A percentile compares a stretch with the other conserved stretches of the same genome.
Conservation (phyloP, 1,284 basidiomycete species). For the Tranzscheliella williamsii region DNA sequence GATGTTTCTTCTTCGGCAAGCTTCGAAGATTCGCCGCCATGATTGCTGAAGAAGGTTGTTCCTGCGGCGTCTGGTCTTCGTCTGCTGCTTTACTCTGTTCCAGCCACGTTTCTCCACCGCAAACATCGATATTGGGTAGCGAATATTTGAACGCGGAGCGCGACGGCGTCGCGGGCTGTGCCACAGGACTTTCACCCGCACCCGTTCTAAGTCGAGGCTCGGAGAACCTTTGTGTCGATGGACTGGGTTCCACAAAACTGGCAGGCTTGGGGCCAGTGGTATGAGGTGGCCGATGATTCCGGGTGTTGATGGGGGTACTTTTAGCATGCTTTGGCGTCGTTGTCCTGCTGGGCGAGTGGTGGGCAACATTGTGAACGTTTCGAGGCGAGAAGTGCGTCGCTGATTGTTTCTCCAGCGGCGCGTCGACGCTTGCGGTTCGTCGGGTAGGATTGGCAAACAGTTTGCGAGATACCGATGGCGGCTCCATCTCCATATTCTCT, state of each 20-base stretch:
- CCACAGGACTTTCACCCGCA: not conserved
- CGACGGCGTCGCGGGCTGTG: not conserved
- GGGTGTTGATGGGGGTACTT: conserved; percentile 16
- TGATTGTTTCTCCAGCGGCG: not conserved
- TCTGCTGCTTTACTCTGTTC: too few species aligned
- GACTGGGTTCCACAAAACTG: conserved; percentile 21
- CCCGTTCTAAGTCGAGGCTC: conserved; percentile 2
- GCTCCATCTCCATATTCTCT: conserved; percentile 8
- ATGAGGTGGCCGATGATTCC: conserved; percentile 28
- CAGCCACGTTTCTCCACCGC: too few species aligned
- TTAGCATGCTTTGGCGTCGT: conserved; percentile 19
- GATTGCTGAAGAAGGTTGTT: conserved; percentile 1
- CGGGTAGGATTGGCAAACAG: conserved; percentile 8
- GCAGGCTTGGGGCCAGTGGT: conserved; percentile 26
- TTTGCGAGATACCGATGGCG: conserved; percentile 7
- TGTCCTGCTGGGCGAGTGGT: conserved; percentile 11
- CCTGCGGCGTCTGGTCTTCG: conserved; percentile 11
- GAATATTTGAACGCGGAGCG: too few species aligned
- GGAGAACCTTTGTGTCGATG: conserved; percentile 18
- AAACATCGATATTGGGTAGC: too few species aligned
- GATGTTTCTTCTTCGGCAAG: conserved; percentile 38
- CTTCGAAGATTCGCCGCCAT: conserved; percentile 12
- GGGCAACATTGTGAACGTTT: conserved; percentile 17
- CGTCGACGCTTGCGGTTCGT: not conserved
- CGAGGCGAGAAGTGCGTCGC: conserved; percentile 22